Conservation (phyloP, 1,139 yeast genomes). For the Saccharomyces hybrid region DNA sequence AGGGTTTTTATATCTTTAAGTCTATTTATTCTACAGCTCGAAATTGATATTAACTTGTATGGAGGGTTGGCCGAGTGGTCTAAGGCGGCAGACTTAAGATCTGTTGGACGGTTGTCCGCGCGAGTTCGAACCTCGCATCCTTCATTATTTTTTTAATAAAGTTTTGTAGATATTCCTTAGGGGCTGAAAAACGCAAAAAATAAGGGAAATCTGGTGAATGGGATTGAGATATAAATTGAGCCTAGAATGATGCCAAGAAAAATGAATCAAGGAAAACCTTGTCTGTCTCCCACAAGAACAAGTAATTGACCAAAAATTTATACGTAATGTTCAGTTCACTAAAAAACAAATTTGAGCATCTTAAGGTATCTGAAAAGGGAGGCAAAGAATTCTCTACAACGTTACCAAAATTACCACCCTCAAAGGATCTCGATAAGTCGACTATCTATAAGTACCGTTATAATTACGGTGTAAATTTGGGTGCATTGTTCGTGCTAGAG, state of each 20-base stretch:
- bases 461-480: slow-evolving; percentile 82
- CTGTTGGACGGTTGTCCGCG: slow-evolving; percentile 42
- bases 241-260: too few species aligned
- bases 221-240: too few species aligned
- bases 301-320: too few species aligned
- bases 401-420: slow-evolving; percentile 21
- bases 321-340: background rate
- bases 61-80: slow-evolving; percentile 9
- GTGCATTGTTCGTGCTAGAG: slow-evolving; percentile 76
- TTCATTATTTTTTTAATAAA: slow-evolving; percentile 32
- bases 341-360: background rate
- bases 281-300: too few species aligned
- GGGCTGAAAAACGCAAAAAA: too few species aligned
- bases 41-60: background rate
- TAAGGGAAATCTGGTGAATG: too few species aligned
- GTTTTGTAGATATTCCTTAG: too few species aligned
- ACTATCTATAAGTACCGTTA: slow-evolving; percentile 58
- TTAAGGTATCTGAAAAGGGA: background rate
- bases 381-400: background rate
- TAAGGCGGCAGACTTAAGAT: slow-evolving; percentile 9
- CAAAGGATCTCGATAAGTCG: slow-evolving; percentile 32
- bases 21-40: too few species aligned
- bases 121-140: slow-evolving; percentile 77
- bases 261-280: too few species aligned
- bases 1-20: too few species aligned